Evolutionary conservation across 116 monocot species (phyloP), one percentile per base, ranked within the genome.

Genomic region (Dioscorea cayenensis): DNA sequence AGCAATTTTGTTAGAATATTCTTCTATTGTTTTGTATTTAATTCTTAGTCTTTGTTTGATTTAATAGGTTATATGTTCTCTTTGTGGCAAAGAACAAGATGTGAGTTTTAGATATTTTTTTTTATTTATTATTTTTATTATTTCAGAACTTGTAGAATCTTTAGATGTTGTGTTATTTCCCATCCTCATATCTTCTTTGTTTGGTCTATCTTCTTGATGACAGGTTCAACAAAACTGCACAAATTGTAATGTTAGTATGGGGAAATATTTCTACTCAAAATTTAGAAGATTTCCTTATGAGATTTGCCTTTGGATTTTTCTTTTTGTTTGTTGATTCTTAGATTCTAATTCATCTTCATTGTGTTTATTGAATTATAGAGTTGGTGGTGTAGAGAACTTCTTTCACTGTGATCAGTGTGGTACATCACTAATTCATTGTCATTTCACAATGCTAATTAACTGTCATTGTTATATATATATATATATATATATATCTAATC

Each of bases 71-170:
- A 85, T 94, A 14, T 94, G 94, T 60, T 86, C 87, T 27, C 79
- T 90, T 3, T 94, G 94, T 82, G 71, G 72, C 71, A 81, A 74
- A 38, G 94, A 94, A 58, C 94, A 94, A 85, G 87, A 88, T 84
- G 94, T 94, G 71, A 90, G 87, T 83, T 62, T 55, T 37, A 7
- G 28, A 7, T 14, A n/a, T n/a, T n/a, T n/a, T n/a, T 32, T 28
- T 1, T 35, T 17, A 27, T 3, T n/a, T 59, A 14, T 29, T 29
- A 1, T 29, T 29, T 3, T 1, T 29, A 2, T 29, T 29, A 1
- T 29, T n/a, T 59, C 17, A 21, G 3, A n/a, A 65, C 20, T 51
- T n/a, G 11, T 66, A n/a, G n/a, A n/a, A n/a, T n/a, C n/a, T n/a
- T 55, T 55, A 19, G 4, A 17, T 55, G 14, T 55, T 14, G 52